Conservation (phyloP, 441 rosid genomes). For the Populus hybrid region DNA sequence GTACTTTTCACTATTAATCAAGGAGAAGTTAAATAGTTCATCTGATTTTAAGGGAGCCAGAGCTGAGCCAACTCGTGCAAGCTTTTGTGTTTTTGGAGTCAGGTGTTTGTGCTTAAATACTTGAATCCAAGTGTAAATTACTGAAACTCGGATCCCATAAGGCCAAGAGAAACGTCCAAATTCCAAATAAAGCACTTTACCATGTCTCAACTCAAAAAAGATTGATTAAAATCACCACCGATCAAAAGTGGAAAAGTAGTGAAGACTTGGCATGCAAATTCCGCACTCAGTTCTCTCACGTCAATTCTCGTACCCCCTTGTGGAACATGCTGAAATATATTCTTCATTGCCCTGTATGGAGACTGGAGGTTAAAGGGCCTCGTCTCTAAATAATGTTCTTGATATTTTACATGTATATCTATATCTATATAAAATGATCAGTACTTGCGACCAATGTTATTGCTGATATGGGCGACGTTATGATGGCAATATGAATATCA, state of each 20-base stretch:
- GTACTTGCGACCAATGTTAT: constrained; percentile 17
- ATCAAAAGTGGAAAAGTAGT: neutral
- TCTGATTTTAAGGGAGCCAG: too few species aligned
- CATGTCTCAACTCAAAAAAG: neutral
- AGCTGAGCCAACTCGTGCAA: too few species aligned
- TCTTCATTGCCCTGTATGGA: neutral
- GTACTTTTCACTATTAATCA: too few species aligned
- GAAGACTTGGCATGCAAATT: neutral
- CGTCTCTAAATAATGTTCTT: too few species aligned
- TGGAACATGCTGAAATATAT: neutral
- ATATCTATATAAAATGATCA: neutral
- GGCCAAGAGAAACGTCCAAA: neutral
- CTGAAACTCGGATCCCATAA: neutral
- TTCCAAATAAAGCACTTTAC: neutral
- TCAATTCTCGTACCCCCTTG: constrained; percentile 7
- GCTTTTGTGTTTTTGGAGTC: too few species aligned
- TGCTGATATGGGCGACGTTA: neutral
- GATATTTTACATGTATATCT: neutral
- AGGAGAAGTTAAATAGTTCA: too few species aligned
- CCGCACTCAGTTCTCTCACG: neutral
- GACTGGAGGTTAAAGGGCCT: neutral
- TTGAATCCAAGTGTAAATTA: neutral
- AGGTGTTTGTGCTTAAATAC: neutral
- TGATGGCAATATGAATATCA: constrained; percentile 12
- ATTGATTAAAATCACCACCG: neutral